Base-by-base conservation (phyloP, 805 yeast species). In the Tetrapisispora nanseiensis region DNA sequence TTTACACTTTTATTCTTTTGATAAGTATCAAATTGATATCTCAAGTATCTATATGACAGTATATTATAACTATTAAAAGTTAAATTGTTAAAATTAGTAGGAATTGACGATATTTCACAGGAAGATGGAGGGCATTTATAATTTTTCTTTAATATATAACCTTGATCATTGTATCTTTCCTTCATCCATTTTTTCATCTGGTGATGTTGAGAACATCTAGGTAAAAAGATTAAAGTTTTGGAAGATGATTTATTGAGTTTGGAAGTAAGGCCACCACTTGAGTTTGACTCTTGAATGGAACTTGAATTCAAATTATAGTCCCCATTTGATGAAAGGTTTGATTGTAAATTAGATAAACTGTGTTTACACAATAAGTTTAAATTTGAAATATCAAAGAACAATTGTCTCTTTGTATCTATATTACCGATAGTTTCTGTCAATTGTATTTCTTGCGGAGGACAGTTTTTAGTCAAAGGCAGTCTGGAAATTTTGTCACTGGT, bases 191-290 rank as follows among this genome's bases (percentile, higher is more conserved):
- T 40, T 15, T 42, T 42, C 24, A 54, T 45, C 16, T 42, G 35
- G 32, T 54, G 58, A 38, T 54, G 56, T 32, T 54, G 57, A 13
- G 43, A 51, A 1, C 43, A 22, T 23, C 58, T 44, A 13, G 56
- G 54, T 36, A 46, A 19, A 15, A 44, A 41, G 18, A 39, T 30
- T 19, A 32, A 19, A 22, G 12, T 24, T 39, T 39, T 39, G 7
- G 10, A 16, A 13, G 24, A 18, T 8, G 15, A 3, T 16, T 21
- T 13, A 3, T 18, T 35, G 3, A 20, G 24, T 24, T 18, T 18
- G 16, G 38, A 23, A 15, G 12, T 6, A 3, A 12, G 3, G 20
- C 15, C 18, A 16, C 16, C 13, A 15, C 15, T 16, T 12, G 19
- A 28, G 28, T 28, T 23, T 10, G 16, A 15, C 13, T 29, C 32